phyloP scores from a whole-genome alignment of 2,329 filamentous ascomycete species.

The Exophiala lecanii-corni region DNA sequence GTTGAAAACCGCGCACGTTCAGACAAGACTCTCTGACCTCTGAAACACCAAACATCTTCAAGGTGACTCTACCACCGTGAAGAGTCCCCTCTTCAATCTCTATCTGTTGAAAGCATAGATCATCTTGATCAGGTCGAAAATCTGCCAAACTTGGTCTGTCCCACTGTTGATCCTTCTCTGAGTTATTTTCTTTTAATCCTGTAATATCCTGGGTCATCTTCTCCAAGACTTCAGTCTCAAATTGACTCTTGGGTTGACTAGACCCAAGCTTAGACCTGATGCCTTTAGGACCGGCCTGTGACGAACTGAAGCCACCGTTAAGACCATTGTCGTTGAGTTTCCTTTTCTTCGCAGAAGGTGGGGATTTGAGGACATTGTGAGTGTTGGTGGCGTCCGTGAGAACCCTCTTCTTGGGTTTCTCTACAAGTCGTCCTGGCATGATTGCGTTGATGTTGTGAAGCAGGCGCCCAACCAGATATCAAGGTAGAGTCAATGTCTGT shows the following conservation, averaged over 20 bases:
- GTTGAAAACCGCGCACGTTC: not conserved
- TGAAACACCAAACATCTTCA: slow-evolving; percentile 93
- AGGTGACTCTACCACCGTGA: slow-evolving; percentile 67
- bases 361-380: slow-evolving; percentile 54
- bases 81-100: slow-evolving; percentile 87
- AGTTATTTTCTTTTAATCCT: slow-evolving; percentile 76
- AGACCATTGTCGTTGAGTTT: slow-evolving; percentile 61
- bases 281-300: slow-evolving; percentile 58
- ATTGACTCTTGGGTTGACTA: slow-evolving; percentile 80
- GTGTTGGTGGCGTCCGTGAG: slow-evolving; percentile 64
- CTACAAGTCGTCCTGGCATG: slow-evolving; percentile 23
- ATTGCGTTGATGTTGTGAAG: no score
- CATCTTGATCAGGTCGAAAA: slow-evolving; percentile 62
- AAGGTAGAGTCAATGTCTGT: not conserved
- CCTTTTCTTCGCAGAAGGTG: slow-evolving; percentile 67
- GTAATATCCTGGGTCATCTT: slow-evolving; percentile 93
- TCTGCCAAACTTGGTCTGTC: slow-evolving; percentile 58
- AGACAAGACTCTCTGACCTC: slow-evolving; percentile 46
- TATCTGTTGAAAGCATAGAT: slow-evolving; percentile 89
- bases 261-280: slow-evolving; percentile 54
- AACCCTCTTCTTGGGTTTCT: slow-evolving; percentile 64
- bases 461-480: no score
- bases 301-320: slow-evolving; percentile 56
- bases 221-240: slow-evolving; percentile 90
- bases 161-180: slow-evolving; percentile 94